Evolutionary conservation across 2,329 filamentous ascomycete genomes (phyloP).

Genomic region (Diatrype stigma): DNA sequence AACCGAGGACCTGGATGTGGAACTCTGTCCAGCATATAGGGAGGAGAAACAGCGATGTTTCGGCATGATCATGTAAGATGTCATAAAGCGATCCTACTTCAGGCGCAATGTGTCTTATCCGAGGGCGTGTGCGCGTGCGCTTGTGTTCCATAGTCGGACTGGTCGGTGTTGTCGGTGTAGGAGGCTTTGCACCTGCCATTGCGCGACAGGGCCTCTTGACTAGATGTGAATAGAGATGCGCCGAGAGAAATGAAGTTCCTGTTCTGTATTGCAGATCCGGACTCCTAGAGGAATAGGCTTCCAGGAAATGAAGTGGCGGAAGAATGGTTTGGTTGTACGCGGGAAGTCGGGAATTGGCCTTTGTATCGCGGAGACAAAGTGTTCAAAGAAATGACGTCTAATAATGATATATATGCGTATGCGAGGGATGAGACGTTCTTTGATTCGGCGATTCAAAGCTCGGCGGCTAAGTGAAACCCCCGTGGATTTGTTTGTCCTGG

Average conservation of each 20-base stretch:
- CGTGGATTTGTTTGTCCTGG: not conserved
- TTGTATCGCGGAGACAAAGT: not conserved
- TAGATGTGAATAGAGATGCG: no score
- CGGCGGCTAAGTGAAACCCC: not conserved
- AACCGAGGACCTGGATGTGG: conserved; percentile 45
- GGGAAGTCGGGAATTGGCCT: not conserved
- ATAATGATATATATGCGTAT: not conserved
- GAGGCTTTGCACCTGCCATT: not conserved
- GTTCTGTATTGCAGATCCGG: no score
- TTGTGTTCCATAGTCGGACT: conserved; percentile 9
- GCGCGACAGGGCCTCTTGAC: not conserved
- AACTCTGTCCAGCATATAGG: conserved; percentile 54
- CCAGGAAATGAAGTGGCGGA: not conserved
- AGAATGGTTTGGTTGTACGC: not conserved
- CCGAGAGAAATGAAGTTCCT: no score
- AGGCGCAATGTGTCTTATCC: conserved; percentile 33
- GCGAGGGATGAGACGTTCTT: not conserved
- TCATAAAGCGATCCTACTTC: conserved; percentile 48
- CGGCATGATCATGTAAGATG: conserved; percentile 45
- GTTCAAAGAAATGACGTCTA: not conserved
- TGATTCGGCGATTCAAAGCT: not conserved
- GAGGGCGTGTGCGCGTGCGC: conserved; percentile 21
- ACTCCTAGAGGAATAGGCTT: no score
- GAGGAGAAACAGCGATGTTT: conserved; percentile 44
- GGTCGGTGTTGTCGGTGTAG: conserved; percentile 1